Base-by-base conservation (phyloP, 495 filamentous ascomycete genomes). In the Melanomma pulvis-pyrius region DNA sequence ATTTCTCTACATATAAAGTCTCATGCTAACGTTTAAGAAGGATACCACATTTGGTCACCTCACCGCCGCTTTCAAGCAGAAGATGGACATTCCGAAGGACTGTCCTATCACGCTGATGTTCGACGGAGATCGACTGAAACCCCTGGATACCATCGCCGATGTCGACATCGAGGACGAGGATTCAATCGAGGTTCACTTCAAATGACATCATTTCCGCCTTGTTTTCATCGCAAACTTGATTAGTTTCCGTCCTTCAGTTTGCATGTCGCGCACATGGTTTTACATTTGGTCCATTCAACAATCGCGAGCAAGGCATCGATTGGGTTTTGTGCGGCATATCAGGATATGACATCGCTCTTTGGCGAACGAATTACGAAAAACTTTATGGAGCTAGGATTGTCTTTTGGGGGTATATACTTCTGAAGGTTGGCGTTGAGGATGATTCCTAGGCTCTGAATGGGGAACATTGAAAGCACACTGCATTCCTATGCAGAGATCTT, bases 161-260 rank as follows among this genome's bases (percentile, higher is more conserved):
- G 81, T 89, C n/a, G 92, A 96, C 13, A 81, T 97, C 41, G 83
- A 83, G 15, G 90, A 97, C 69, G 81, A 87, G 75, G 93, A 96
- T 71, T 81, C 53, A 9, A 67, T 72, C 36, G 70, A 72, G 48
- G 70, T 72, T 12, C 66, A 65, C 46, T 53, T 65, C 34, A 72
- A 69, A 24, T 72, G 60, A 51, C 48, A 48, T 9, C 19, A 24
- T n/a, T 29, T 44, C 32, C 19, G 5, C 11, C 47, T 2, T 55
- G n/a, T 53, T 44, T 28, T 61, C 39, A 5, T 47, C 36, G 26
- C 5, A 9, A 6, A 28, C 13, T 24, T 9, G 21, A 13, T 52
- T 26, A 21, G 17, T 47, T 47, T 47, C 44, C 15, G 44, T 22
- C 32, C 13, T 6, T 36, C 32, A 13, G 46, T 8, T 48, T 5